Evolutionary conservation across 1,139 yeast species (phyloP).

Genomic region (Wickerhamomyces sp.): DNA sequence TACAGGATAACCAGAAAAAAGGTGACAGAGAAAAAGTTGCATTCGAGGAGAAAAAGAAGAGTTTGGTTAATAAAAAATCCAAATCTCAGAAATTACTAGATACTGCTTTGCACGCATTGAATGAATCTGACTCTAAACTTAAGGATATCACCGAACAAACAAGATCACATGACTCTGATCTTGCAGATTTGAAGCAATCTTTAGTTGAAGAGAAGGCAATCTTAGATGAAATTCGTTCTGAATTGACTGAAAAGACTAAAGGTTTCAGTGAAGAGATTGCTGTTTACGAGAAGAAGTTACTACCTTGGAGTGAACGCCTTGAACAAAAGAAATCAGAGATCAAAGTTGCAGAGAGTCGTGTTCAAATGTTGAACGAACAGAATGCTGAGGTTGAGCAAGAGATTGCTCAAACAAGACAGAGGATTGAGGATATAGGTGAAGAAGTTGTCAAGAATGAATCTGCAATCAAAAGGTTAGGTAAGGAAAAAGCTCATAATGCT

Average conservation of each 20-base stretch:
- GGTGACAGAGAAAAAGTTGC: constrained; percentile 50
- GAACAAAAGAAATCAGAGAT: constrained; percentile 63
- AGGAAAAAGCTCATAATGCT: constrained; percentile 41
- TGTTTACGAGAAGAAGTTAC: constrained; percentile 55
- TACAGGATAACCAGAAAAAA: constrained; percentile 37
- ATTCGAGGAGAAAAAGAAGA: constrained; percentile 69
- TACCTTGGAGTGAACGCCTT: constrained; percentile 79
- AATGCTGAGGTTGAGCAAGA: constrained; percentile 39
- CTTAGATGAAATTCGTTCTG: constrained; percentile 58
- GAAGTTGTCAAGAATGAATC: constrained; percentile 52
- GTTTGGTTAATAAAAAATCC: constrained; percentile 51
- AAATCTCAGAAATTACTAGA: constrained; percentile 51
- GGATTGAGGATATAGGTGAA: constrained; percentile 42
- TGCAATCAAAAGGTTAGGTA: constrained; percentile 35
- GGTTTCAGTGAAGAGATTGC: constrained; percentile 61
- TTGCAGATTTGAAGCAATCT: constrained; percentile 39
- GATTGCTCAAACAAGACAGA: constrained; percentile 40
- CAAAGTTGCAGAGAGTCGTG: constrained; percentile 58
- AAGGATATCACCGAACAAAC: constrained; percentile 41
- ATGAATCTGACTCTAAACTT: constrained; percentile 42
- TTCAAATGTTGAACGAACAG: constrained; percentile 53
- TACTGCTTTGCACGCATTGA: constrained; percentile 32
- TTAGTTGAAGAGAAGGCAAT: constrained; percentile 49
- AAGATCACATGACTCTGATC: constrained; percentile 28
- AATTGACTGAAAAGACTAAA: constrained; percentile 70